phyloP scores from a whole-genome alignment of 805 yeast genomes.

The Zygoascus flipseniorum region DNA sequence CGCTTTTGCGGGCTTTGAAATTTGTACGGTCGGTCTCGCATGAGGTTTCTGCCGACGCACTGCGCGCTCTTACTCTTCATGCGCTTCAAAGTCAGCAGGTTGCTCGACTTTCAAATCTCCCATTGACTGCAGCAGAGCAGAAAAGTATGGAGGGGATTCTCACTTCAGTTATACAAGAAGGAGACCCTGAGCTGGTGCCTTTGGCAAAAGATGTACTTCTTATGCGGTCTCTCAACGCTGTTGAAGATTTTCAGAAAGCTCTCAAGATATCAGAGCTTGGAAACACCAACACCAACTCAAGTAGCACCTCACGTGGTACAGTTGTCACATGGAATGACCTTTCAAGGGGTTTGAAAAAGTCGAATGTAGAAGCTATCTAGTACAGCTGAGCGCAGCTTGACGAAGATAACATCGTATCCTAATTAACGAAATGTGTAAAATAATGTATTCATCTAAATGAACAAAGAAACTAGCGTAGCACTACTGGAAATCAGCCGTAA shows the following conservation, averaged over 20 bases:
- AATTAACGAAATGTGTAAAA: neutral
- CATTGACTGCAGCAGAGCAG: slow-evolving; percentile 10
- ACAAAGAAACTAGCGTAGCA: neutral
- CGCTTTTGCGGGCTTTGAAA: slow-evolving; percentile 10
- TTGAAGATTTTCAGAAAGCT: neutral
- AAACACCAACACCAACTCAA: neutral
- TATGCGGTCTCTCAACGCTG: neutral
- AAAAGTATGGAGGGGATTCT: slow-evolving; percentile 7
- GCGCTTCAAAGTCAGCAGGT: slow-evolving; percentile 5
- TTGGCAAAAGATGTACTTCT: neutral
- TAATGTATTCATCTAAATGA: neutral
- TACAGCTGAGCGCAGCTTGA: neutral
- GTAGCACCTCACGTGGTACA: neutral
- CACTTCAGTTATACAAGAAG: slow-evolving; percentile 1
- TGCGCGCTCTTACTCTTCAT: slow-evolving; percentile 7
- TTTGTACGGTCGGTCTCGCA: slow-evolving; percentile 12
- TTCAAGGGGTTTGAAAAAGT: neutral
- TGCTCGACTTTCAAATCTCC: slow-evolving; percentile 16
- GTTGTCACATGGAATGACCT: neutral
- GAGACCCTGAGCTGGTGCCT: neutral
- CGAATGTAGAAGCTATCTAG: neutral
- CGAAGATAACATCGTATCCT: neutral
- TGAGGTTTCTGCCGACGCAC: slow-evolving; percentile 2
- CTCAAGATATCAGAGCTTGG: neutral
- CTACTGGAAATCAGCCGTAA: neutral